Conservation (phyloP, 1,284 basidiomycete species). For the Microbotryum intermedium region DNA sequence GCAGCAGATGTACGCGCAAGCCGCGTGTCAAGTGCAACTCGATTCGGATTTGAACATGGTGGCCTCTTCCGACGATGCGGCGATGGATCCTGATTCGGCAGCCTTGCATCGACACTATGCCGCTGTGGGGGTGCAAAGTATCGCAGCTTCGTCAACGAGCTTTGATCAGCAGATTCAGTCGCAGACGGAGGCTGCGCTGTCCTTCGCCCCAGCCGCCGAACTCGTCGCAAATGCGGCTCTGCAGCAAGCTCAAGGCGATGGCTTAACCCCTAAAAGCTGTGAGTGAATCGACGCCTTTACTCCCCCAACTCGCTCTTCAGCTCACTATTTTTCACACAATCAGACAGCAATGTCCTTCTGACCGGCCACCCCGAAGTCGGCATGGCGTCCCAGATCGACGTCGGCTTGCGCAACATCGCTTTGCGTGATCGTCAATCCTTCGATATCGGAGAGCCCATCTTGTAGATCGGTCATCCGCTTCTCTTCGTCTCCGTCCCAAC, state of each 20-base stretch:
- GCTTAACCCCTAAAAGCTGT: slow-evolving; percentile 2
- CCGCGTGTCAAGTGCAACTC: not conserved
- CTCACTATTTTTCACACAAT: no score
- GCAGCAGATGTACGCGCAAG: not conserved
- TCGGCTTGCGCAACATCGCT: no score
- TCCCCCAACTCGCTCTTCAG: no score
- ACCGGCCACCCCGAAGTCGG: no score
- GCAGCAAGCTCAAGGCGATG: slow-evolving; percentile 8
- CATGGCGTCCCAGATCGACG: no score
- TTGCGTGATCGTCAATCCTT: no score
- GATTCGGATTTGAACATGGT: slow-evolving; percentile 8
- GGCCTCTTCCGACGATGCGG: not conserved
- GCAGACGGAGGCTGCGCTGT: slow-evolving; percentile 7
- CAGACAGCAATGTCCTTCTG: no score
- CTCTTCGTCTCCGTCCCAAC: no score
- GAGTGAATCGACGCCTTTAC: no score
- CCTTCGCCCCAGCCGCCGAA: slow-evolving; percentile 20
- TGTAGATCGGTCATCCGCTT: no score
- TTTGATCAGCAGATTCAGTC: slow-evolving; percentile 3
- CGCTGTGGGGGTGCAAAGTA: not conserved
- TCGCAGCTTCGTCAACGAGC: not conserved
- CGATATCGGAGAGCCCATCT: no score
- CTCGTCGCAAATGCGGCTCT: slow-evolving; percentile 16
- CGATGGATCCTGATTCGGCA: slow-evolving; percentile 9
- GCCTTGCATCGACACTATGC: slow-evolving; percentile 23